Base-by-base conservation (phyloP, 257 asterid genomes). In the Fraxinus americana region DNA sequence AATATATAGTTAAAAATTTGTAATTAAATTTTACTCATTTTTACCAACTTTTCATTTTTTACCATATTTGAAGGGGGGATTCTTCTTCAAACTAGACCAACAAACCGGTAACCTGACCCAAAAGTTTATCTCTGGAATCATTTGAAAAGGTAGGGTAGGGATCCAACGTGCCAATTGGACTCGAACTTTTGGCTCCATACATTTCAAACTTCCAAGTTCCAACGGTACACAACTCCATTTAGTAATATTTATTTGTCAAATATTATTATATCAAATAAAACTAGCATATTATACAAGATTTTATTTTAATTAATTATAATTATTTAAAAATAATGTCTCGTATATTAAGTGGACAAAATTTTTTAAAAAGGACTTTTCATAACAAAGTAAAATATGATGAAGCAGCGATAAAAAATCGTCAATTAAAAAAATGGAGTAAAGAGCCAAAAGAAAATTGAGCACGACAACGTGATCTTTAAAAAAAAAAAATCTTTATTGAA, bases 321-420 rank as follows among this genome's bases (percentile, higher is more conserved):
- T 34, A 4, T 34, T 34, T 4, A 34, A 34, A 34, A 34, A 4
- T 34, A 4, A 34, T 4, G 59, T 16, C 59, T 48, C 7, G 59
- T 14, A 4, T 4, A 48, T 7, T 2, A 48, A 54, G 57, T 63
- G 45, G 52, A 61, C 50, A 41, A 72, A 72, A 67, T 79, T 77
- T 36, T 36, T 41, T 1, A 72, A 83, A 78, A 83, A 80, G 75
- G 78, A 85, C 92, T 97, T 98, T 91, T 97, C 87, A 88, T 95
- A 39, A 11, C 16, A 12, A 43, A 3, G 16, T 43, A 11, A 43
- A 0, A 43, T 43, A 11, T 12, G 50, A 43, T 43, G 14, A 2
- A 2, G 16, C 14, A 4, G 16, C 0, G 3, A 43, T 43, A 3
- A 10, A 43, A 38, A 43, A 8, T 43, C 17, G 4, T 43, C 17